Evolutionary conservation across 768 basidiomycete genomes (phyloP).

Genomic region (Xanthoconium purpureum): DNA sequence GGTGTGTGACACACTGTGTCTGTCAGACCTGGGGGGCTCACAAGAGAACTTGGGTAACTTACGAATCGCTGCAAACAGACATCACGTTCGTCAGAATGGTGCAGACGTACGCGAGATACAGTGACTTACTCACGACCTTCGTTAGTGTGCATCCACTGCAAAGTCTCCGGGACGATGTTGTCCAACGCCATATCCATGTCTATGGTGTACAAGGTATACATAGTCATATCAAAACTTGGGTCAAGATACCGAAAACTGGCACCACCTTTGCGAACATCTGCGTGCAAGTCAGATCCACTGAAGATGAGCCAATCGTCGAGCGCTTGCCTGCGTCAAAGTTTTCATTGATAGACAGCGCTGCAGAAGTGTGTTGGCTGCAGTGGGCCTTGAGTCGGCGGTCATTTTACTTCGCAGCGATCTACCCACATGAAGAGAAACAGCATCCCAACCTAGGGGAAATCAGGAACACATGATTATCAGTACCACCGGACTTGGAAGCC

Average conservation of each 20-base stretch:
- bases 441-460: conserved; percentile 65
- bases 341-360: conserved; percentile 82
- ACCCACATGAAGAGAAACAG: conserved; percentile 84
- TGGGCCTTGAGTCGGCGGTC: conserved; percentile 28
- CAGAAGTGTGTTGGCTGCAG: conserved; percentile 69
- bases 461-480: neutral
- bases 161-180: conserved; percentile 76
- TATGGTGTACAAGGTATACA: conserved; percentile 36
- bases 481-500: neutral
- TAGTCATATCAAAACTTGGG: conserved; percentile 21
- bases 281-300: conserved; percentile 8
- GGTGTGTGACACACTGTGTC: conserved; percentile 77
- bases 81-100: conserved; percentile 3
- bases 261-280: conserved; percentile 45
- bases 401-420: neutral
- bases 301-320: neutral
- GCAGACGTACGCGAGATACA: neutral
- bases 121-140: conserved; percentile 81
- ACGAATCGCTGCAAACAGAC: conserved; percentile 64
- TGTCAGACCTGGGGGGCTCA: neutral
- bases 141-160: conserved; percentile 83
- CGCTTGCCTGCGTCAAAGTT: conserved; percentile 75
- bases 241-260: conserved; percentile 4
- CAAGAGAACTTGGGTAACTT: conserved; percentile 27
- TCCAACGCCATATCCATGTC: conserved; percentile 97